A percentile compares a stretch with the other conserved stretches of the same genome.
Evolutionary conservation across 2,329 filamentous ascomycete species (phyloP).

Genomic region (Neofusicoccum parvum): DNA sequence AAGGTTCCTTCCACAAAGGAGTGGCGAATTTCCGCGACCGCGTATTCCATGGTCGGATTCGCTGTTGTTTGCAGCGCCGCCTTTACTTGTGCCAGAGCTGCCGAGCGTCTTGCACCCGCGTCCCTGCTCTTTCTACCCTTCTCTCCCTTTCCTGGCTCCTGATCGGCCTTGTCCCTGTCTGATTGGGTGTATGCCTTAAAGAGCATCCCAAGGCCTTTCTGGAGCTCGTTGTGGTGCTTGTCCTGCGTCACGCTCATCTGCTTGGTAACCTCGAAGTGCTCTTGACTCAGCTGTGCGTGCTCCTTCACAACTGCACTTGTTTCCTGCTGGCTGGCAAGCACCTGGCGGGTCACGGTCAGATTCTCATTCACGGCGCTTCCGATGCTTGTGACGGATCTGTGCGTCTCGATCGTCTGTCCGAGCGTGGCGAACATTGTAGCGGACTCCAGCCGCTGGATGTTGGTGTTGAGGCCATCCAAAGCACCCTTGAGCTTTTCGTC

Average conservation of each 20-base stretch:
- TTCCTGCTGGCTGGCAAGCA: background rate
- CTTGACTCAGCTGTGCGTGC: constrained; percentile 7
- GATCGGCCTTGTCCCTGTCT: constrained; percentile 22
- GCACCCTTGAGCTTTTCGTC: background rate
- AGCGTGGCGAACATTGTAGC: constrained; percentile 18
- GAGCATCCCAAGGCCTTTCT: background rate
- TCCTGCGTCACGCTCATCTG: background rate
- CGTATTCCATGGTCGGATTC: constrained; percentile 21
- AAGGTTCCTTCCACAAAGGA: constrained; percentile 34
- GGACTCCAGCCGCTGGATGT: constrained; percentile 14
- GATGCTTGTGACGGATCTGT: background rate
- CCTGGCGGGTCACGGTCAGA: background rate
- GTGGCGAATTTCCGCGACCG: constrained; percentile 32
- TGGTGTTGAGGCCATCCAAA: constrained; percentile 1
- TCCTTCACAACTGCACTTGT: background rate
- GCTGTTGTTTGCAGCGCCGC: constrained; percentile 27
- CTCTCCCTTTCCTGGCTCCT: constrained; percentile 8
- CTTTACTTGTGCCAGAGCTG: constrained; percentile 23
- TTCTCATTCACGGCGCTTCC: background rate
- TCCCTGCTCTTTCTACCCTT: constrained; percentile 21
- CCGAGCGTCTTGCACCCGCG: constrained; percentile 22
- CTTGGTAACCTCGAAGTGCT: background rate
- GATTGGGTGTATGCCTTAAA: background rate
- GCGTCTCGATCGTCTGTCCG: constrained; percentile 5
- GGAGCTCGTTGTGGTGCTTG: background rate